These are phyloP conservation scores for Aspergillus spinulosporus DNA, from an alignment of 2,329 filamentous ascomycete genomes.

Conservation along the genomic window DNA sequence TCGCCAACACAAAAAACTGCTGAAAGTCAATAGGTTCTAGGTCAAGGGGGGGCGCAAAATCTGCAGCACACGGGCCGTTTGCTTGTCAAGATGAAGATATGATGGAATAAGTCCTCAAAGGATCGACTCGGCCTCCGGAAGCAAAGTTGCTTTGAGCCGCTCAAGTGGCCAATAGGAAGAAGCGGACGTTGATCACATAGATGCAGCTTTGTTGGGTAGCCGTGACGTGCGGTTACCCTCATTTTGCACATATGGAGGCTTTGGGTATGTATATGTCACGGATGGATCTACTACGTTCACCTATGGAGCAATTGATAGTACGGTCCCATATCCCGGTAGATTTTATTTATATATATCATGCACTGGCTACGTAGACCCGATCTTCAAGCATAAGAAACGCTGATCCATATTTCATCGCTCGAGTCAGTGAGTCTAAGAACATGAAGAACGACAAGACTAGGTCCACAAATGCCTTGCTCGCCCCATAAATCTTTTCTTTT, in stretches of 20 bases:
- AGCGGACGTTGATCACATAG: too few relatives aligned
- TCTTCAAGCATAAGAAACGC: neutral
- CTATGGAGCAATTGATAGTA: neutral
- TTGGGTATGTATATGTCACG: neutral
- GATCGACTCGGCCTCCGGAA: too few relatives aligned
- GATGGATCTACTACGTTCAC: neutral
- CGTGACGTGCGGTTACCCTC: too few relatives aligned
- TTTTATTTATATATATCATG: neutral
- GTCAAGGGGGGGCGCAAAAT: too few relatives aligned
- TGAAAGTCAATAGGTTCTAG: too few relatives aligned
- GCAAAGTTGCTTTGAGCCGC: too few relatives aligned
- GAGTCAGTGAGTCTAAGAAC: constrained; percentile 5
- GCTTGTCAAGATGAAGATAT: too few relatives aligned
- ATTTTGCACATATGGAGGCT: neutral
- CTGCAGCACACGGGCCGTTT: too few relatives aligned
- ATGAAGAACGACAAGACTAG: constrained; percentile 5
- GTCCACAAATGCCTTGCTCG: neutral
- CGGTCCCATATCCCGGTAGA: neutral
- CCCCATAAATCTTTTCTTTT: neutral
- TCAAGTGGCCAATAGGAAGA: too few relatives aligned
- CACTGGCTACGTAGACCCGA: neutral
- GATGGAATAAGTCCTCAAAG: too few relatives aligned
- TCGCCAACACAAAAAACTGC: too few relatives aligned
- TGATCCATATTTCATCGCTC: constrained; percentile 11
- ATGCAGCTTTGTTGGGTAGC: too few relatives aligned